phyloP scores from a whole-genome alignment of 768 basidiomycete species.

The Cystofilobasidium macerans region DNA sequence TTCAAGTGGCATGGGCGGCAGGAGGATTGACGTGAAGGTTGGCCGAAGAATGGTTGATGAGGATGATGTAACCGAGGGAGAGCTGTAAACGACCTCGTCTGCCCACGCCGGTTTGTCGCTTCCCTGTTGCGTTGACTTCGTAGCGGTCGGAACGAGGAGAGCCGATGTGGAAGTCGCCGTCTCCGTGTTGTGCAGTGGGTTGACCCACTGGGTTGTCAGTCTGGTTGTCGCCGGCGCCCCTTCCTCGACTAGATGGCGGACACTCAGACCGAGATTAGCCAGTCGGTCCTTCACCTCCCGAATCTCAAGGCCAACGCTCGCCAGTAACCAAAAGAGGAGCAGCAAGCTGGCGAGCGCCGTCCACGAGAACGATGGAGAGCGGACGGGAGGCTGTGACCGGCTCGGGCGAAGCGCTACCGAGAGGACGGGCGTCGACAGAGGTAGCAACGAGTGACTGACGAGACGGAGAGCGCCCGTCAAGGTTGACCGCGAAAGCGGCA shows the following conservation, averaged over 20 bases:
- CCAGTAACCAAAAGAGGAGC: neutral
- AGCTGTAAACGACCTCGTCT: neutral
- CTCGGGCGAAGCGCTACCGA: neutral
- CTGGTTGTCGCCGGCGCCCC: neutral
- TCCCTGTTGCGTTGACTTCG: too few species aligned
- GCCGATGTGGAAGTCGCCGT: too few species aligned
- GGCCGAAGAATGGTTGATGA: slow-evolving; percentile 2
- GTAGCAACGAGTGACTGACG: neutral
- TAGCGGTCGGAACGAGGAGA: too few species aligned
- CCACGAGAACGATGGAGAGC: neutral
- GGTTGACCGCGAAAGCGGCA: neutral
- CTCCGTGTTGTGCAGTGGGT: too few species aligned
- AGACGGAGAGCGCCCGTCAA: neutral
- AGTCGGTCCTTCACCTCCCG: neutral
- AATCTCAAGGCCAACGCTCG: neutral
- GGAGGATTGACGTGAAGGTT: slow-evolving; percentile 1
- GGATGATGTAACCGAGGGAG: neutral
- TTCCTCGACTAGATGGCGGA: neutral
- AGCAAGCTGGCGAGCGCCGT: neutral
- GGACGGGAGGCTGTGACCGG: neutral
- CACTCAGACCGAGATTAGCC: neutral
- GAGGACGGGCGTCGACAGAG: neutral
- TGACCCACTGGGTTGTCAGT: too few species aligned
- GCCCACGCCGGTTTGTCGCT: neutral
- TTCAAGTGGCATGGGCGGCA: neutral